Conservation (phyloP, 2,329 filamentous ascomycete species). For the Xylaria hypoxylon region DNA sequence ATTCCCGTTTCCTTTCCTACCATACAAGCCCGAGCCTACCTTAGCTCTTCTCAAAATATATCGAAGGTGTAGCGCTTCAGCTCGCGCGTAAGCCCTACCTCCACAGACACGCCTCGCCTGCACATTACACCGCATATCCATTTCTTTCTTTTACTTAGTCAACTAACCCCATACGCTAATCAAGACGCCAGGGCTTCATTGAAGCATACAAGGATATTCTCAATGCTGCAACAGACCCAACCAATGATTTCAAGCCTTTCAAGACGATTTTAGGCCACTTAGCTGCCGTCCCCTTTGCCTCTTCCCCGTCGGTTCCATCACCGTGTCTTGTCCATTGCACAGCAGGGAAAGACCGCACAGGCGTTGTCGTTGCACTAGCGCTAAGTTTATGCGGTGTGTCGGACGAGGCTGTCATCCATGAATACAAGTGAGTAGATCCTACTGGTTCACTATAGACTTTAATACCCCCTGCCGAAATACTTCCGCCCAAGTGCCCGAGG, state of each 20-base stretch:
- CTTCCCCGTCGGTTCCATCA: conserved; percentile 55
- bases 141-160: not conserved
- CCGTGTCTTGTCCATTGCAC: conserved; percentile 72
- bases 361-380: conserved; percentile 71
- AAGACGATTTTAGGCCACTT: conserved; percentile 67
- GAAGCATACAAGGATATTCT: conserved; percentile 73
- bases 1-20: conserved; percentile 5
- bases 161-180: conserved; percentile 26
- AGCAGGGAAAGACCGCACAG: conserved; percentile 77
- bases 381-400: conserved; percentile 68
- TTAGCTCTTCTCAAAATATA: not conserved
- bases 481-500: not conserved
- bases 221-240: conserved; percentile 57
- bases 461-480: not conserved
- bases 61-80: conserved; percentile 6
- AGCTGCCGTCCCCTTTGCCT: conserved; percentile 46
- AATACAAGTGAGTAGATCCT: conserved; percentile 50
- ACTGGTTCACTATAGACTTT: not conserved
- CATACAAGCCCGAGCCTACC: not conserved
- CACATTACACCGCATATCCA: not conserved
- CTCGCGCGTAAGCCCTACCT: conserved; percentile 3
- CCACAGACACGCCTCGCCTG: conserved; percentile 1
- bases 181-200: conserved; percentile 65
- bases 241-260: conserved; percentile 66
- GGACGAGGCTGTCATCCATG: conserved; percentile 64